phyloP scores from a whole-genome alignment of 139 green algal genomes.

The Nannochloris sp. region DNA sequence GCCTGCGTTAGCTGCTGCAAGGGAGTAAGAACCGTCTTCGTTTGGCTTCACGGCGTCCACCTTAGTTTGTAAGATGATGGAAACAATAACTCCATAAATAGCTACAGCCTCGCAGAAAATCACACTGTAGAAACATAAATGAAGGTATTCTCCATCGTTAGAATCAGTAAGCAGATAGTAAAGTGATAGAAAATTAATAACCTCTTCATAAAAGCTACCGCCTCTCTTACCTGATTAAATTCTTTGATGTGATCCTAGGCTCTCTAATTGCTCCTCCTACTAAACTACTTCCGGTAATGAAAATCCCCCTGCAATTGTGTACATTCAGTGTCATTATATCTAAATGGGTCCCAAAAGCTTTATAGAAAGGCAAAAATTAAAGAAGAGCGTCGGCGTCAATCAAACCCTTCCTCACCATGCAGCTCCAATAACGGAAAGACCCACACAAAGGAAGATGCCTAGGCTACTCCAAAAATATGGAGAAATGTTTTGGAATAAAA shows the following conservation, averaged over 20 bases:
- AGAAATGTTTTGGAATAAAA: slow-evolving; percentile 77
- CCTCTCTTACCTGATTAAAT: slow-evolving; percentile 85
- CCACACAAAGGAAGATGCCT: slow-evolving; percentile 81
- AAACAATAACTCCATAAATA: slow-evolving; percentile 99
- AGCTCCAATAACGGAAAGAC: slow-evolving; percentile 87
- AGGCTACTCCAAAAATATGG: slow-evolving; percentile 87
- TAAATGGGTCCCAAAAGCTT: no score
- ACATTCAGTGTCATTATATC: no score
- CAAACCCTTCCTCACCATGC: slow-evolving; percentile 68
- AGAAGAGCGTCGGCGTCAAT: neutral
- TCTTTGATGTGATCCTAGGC: slow-evolving; percentile 97
- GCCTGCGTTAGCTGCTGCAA: slow-evolving; percentile 45
- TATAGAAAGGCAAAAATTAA: neutral
- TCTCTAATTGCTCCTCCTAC: slow-evolving; percentile 88
- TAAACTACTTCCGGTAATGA: slow-evolving; percentile 94
- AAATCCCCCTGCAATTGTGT: slow-evolving; percentile 87
- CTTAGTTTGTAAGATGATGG: slow-evolving; percentile 98
- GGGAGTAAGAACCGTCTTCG: slow-evolving; percentile 26
- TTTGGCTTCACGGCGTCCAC: slow-evolving; percentile 52
- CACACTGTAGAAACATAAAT: slow-evolving; percentile 53
- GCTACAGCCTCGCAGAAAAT: slow-evolving; percentile 99
- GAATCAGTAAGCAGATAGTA: neutral
- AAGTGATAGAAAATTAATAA: neutral
- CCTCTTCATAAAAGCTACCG: neutral
- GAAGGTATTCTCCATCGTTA: neutral